Evolutionary conservation across 768 basidiomycete genomes (phyloP), one percentile per base, ranked within the genome.

Genomic region (Filobasidium floriforme): DNA sequence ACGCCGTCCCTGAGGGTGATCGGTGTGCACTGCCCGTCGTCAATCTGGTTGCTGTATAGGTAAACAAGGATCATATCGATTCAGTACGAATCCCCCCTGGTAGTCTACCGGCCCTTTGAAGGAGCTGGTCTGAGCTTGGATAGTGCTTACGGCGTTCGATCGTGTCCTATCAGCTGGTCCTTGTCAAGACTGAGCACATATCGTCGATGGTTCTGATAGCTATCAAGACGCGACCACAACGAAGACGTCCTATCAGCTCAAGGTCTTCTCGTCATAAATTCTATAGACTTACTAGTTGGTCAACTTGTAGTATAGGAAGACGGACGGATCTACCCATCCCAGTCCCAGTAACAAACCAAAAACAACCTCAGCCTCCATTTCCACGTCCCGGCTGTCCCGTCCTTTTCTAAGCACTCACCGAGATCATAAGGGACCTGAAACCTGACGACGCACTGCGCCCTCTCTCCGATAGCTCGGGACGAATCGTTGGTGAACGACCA

Each of bases 181-280:
- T 87, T 83, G 75, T 92, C 85, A 51, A 90, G 80, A 76, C 90
- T 92, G 82, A 92, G 89, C 63, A 98, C 96, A 75, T 98, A 99
- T 75, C 96, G 86, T 41, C 96, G 87, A 77, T 99, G 96, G 79
- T 99, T 99, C 83, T 99, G 94, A 81, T 86, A 98, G 81, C 93
- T 91, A 76, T n/a, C n/a, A 90, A 84, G 44, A 28, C 41, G n/a
- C 15, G 11, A 49, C 18, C 18, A 18, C 29, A 5, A 22, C 19
- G 52, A 11, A 26, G 26, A 12, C 52, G 52, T n/a, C n/a, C n/a
- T n/a, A n/a, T 46, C 43, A 44, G 51, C 10, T n/a, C 14, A 26
- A 65, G 11, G 26, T 9, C 24, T 11, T 41, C 11, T n/a, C n/a
- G n/a, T n/a, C n/a, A n/a, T n/a, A n/a, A n/a, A n/a, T n/a, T n/a